phyloP scores from a whole-genome alignment of 495 filamentous ascomycete species.

The Paragyromitra xinjiangensis region DNA sequence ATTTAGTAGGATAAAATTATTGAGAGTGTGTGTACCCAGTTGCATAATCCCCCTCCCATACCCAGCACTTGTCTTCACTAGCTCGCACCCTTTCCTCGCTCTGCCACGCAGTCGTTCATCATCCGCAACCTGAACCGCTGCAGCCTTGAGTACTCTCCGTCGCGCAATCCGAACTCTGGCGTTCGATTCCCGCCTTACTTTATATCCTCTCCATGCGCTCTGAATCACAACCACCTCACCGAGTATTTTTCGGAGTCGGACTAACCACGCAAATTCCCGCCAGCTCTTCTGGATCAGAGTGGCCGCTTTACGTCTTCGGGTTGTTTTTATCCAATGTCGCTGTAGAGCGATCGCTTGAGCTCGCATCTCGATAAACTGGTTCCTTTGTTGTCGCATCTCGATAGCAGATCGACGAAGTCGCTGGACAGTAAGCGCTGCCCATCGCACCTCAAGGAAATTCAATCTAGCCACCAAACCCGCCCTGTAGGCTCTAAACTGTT shows the following conservation, averaged over 20 bases:
- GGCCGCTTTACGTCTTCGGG: conserved; percentile 40
- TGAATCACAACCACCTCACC: conserved; percentile 51
- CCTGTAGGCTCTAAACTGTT: conserved; percentile 37
- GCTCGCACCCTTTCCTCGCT: conserved; percentile 35
- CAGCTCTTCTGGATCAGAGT: conserved; percentile 60
- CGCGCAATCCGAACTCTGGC: conserved; percentile 53
- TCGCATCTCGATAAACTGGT: conserved; percentile 30
- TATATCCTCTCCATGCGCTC: conserved; percentile 61
- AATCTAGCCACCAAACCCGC: conserved; percentile 29
- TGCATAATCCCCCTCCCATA: conserved; percentile 52
- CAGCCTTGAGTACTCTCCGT: conserved; percentile 40
- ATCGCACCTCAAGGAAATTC: conserved; percentile 41
- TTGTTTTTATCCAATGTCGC: conserved; percentile 25
- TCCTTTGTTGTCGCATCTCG: conserved; percentile 33
- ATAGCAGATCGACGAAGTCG: conserved; percentile 44
- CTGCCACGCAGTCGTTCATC: conserved; percentile 47
- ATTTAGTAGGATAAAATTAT: background rate
- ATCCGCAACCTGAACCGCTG: conserved; percentile 11
- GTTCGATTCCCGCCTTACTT: conserved; percentile 38
- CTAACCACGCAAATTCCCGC: conserved; percentile 55
- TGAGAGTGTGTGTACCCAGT: conserved; percentile 43
- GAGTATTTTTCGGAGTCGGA: conserved; percentile 51
- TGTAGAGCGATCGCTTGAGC: conserved; percentile 33
- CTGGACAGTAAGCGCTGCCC: conserved; percentile 43
- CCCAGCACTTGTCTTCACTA: conserved; percentile 47